phyloP scores from a whole-genome alignment of 176 grass and related monocot genomes.

The Juncus inflexus region DNA sequence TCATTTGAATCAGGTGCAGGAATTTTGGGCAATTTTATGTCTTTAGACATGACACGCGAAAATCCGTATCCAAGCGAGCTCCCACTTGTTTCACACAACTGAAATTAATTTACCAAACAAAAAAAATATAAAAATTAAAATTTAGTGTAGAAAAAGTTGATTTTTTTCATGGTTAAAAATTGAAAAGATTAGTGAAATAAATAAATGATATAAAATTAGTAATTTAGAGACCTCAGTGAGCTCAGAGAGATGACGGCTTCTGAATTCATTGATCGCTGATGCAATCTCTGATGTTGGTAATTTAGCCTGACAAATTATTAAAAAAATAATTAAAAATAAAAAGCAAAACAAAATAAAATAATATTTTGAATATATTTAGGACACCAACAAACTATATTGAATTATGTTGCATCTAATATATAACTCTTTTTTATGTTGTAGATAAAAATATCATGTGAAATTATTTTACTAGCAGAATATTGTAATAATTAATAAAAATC shows the following conservation, averaged over 20 bases:
- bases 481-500: no score
- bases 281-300: slow-evolving; percentile 94
- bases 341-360: slow-evolving; percentile 4
- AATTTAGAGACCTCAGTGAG: slow-evolving; percentile 66
- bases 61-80: slow-evolving; percentile 90
- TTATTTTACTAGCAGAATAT: no score
- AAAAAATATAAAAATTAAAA: slow-evolving; percentile 9
- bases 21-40: slow-evolving; percentile 37
- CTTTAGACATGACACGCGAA: slow-evolving; percentile 45
- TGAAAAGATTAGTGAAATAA: not conserved
- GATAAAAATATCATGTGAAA: no score
- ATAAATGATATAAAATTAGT: not conserved
- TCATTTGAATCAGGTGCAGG: slow-evolving; percentile 51
- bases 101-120: slow-evolving; percentile 20
- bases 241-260: slow-evolving; percentile 89
- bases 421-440: no score
- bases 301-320: slow-evolving; percentile 55
- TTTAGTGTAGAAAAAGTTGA: not conserved
- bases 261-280: slow-evolving; percentile 83
- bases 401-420: no score
- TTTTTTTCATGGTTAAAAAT: not conserved
- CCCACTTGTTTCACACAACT: slow-evolving; percentile 68
- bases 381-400: no score
- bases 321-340: slow-evolving; percentile 2
- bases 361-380: not conserved